These are phyloP conservation scores for Trypanosoma mega DNA, from an alignment of 208 protist genomes.

Conservation along the genomic window DNA sequence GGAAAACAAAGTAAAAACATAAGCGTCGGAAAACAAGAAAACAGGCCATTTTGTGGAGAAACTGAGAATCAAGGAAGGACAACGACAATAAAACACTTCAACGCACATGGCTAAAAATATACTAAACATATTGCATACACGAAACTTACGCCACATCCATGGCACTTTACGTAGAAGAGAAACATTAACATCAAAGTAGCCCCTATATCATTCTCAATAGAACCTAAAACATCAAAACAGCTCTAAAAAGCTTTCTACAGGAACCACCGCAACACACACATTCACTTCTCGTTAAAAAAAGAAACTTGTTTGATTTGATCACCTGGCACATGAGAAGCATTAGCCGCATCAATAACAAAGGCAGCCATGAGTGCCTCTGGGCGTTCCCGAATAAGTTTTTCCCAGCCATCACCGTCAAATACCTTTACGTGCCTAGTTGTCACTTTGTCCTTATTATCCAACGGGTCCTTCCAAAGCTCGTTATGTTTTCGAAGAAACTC, in stretches of 20 bases:
- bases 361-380: slow-evolving; percentile 54
- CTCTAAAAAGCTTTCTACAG: background rate
- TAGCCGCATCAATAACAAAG: slow-evolving; percentile 65
- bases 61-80: too few species aligned
- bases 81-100: too few species aligned
- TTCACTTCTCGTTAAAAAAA: slow-evolving; percentile 28
- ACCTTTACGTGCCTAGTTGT: slow-evolving; percentile 50
- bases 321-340: slow-evolving; percentile 62
- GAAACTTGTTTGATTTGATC: slow-evolving; percentile 47
- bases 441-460: slow-evolving; percentile 40
- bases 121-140: too few species aligned
- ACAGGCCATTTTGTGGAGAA: too few species aligned
- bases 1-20: too few species aligned
- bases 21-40: too few species aligned
- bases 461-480: slow-evolving; percentile 32
- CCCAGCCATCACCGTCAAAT: slow-evolving; percentile 61
- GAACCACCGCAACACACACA: slow-evolving; percentile 1
- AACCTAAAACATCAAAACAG: background rate
- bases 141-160: too few species aligned
- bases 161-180: too few species aligned
- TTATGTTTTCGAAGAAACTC: slow-evolving; percentile 30
- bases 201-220: too few species aligned
- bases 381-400: slow-evolving; percentile 37
- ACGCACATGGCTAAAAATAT: too few species aligned
- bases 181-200: too few species aligned